A percentile compares a stretch with the other conserved stretches of the same genome.
These are phyloP conservation scores for Malassezia arunalokei DNA, from an alignment of 1,284 basidiomycete genomes.

Conservation along the genomic window DNA sequence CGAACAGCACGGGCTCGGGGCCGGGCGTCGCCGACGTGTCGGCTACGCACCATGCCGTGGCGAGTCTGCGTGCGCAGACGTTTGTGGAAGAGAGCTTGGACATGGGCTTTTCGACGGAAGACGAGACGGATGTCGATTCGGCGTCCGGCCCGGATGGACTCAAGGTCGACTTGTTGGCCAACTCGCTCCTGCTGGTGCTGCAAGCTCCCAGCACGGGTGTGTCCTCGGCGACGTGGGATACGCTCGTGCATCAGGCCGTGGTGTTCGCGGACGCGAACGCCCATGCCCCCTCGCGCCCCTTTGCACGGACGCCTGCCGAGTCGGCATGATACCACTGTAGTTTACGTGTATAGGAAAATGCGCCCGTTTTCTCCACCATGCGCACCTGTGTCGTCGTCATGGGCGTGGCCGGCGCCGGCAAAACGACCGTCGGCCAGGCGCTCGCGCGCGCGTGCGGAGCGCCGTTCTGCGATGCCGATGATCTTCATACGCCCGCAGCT, in stretches of 20 bases:
- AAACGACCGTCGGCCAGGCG: conserved; percentile 65
- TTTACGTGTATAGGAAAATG: too few species aligned
- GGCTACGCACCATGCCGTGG: background rate
- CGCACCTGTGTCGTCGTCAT: conserved; percentile 2
- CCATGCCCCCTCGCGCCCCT: background rate
- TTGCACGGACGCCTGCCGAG: too few species aligned
- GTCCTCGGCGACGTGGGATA: background rate
- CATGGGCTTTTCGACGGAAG: conserved; percentile 10
- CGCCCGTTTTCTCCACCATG: background rate
- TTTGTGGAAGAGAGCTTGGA: conserved; percentile 1
- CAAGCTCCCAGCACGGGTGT: background rate
- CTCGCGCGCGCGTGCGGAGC: conserved; percentile 56
- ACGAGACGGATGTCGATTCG: conserved; percentile 12
- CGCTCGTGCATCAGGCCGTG: conserved; percentile 3
- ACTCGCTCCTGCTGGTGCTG: conserved; percentile 3
- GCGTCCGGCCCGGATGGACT: background rate
- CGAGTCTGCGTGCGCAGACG: background rate
- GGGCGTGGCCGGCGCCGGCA: conserved; percentile 51
- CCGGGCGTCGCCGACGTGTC: background rate
- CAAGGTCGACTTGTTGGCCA: background rate
- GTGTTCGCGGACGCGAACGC: background rate
- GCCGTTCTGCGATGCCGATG: conserved; percentile 78
- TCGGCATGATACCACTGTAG: too few species aligned
- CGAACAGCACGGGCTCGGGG: background rate
- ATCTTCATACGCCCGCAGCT: conserved; percentile 69